phyloP scores from a whole-genome alignment of 164 flowering plant genomes.

The Vitis riparia region DNA sequence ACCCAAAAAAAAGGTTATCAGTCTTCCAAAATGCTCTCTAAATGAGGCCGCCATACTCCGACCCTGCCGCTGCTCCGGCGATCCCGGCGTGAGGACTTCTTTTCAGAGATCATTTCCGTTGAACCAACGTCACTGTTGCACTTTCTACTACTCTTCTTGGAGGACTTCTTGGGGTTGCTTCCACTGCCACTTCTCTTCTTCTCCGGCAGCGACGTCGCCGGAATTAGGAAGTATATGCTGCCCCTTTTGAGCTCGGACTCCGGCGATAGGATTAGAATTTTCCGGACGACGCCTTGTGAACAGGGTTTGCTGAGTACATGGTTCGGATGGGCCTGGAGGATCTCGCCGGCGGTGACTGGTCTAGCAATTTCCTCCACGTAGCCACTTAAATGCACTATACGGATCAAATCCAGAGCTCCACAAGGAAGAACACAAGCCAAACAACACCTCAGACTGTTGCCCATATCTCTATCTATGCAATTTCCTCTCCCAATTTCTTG shows the following conservation, averaged over 20 bases:
- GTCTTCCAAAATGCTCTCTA: conserved; percentile 73
- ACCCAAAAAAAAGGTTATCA: conserved; percentile 21
- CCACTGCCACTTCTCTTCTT: conserved; percentile 22
- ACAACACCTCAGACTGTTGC: conserved; percentile 84
- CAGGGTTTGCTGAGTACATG: conserved; percentile 71
- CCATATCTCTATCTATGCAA: conserved; percentile 38
- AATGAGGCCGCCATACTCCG: conserved; percentile 69
- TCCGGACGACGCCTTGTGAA: conserved; percentile 58
- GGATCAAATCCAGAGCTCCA: conserved; percentile 86
- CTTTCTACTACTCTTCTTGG: conserved; percentile 19
- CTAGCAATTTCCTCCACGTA: conserved; percentile 69
- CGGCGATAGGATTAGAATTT: conserved; percentile 66
- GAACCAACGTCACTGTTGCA: background rate
- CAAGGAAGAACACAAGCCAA: conserved; percentile 91
- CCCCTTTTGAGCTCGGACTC: conserved; percentile 82
- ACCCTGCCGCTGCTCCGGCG: conserved; percentile 43
- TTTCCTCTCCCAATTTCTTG: conserved; percentile 2
- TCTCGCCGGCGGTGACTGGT: conserved; percentile 69
- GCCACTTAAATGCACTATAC: conserved; percentile 85
- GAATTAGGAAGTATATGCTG: conserved; percentile 79
- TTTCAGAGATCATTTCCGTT: background rate
- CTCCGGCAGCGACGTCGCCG: conserved; percentile 55
- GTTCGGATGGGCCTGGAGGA: conserved; percentile 66
- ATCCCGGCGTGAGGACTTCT: conserved; percentile 23
- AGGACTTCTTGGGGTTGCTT: conserved; percentile 9